phyloP scores from a whole-genome alignment of 768 basidiomycete species.

The Agaricus subrufescens region DNA sequence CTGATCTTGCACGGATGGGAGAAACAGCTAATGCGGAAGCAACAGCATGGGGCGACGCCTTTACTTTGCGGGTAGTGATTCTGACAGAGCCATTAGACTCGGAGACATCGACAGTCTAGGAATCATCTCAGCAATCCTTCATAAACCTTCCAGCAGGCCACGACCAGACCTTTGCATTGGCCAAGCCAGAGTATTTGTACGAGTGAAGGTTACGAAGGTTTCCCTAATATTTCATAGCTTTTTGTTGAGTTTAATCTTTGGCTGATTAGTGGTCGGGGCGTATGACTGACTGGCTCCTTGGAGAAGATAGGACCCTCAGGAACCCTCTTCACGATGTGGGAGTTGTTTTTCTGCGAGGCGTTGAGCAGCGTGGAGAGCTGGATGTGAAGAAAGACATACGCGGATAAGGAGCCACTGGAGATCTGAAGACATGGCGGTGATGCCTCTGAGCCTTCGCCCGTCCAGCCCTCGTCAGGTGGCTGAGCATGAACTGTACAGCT shows the following conservation, averaged over 20 bases:
- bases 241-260: conserved; percentile 1
- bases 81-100: conserved; percentile 53
- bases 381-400: conserved; percentile 39
- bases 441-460: neutral
- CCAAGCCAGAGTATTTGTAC: conserved; percentile 87
- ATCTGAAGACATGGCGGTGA: conserved; percentile 72
- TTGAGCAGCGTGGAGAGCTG: neutral
- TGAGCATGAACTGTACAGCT: conserved; percentile 10
- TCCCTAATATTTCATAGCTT: conserved; percentile 43
- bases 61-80: conserved; percentile 62
- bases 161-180: conserved; percentile 67
- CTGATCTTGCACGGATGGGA: conserved; percentile 62
- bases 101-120: conserved; percentile 61
- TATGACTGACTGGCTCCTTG: conserved; percentile 66
- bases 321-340: conserved; percentile 78
- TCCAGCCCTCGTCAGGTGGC: neutral
- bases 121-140: conserved; percentile 1
- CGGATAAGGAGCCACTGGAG: conserved; percentile 93
- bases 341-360: conserved; percentile 64
- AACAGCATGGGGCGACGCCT: conserved; percentile 49
- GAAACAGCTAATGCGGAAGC: conserved; percentile 41
- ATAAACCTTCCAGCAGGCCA: neutral
- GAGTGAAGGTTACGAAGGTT: conserved; percentile 87
- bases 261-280: neutral
- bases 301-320: conserved; percentile 76